Evolutionary conservation across 129 eudicot genomes (phyloP), one percentile per base, ranked within the genome.

Genomic region (Arctium lappa): DNA sequence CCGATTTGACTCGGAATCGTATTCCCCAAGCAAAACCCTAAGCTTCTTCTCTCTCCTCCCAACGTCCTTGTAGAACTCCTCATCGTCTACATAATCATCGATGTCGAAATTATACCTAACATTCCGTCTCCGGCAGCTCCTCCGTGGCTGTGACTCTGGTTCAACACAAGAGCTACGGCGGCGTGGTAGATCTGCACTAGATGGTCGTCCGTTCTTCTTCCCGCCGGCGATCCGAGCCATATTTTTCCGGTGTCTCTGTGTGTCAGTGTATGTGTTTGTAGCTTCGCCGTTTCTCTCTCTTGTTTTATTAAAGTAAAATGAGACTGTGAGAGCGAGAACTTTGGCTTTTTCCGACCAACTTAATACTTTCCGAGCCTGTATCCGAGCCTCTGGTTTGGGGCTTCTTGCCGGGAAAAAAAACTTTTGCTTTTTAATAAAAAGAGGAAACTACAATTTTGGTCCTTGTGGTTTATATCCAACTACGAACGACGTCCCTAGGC

Each of bases 151-250:
- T 4, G 79, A 44, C 31, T 86, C 69, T 11, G 80, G 81, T 2
- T 74, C 44, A n/a, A 16, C 44, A 30, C 53, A 65, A 11, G 82
- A 72, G 89, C 32, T 77, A 66, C 82, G 84, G 80, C 84, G 83
- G 80, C 84, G 83, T 42, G 83, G 92, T 48, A 90, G 97, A 93
- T 95, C 99, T 83, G 91, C 72, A 88, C 86, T 92, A 9, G 97
- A 83, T 44, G 97, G 99, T n/a, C 97, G 73, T 33, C 99, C 97
- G 71, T 87, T 88, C 88, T 90, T 89, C 91, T 88, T 95, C 90
- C 86, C 88, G 86, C 74, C 88, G 85, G 88, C 97, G 97, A 91
- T 93, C 93, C 93, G 97, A 79, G 87, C 91, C 99, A 93, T 93
- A 86, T 74, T 84, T 84, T 85, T 75, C 82, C 42, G 80, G 81